A percentile compares a stretch with the other conserved stretches of the same genome.
Conservation (phyloP, 257 asterid genomes). For the Oldenlandia corymbosa region DNA sequence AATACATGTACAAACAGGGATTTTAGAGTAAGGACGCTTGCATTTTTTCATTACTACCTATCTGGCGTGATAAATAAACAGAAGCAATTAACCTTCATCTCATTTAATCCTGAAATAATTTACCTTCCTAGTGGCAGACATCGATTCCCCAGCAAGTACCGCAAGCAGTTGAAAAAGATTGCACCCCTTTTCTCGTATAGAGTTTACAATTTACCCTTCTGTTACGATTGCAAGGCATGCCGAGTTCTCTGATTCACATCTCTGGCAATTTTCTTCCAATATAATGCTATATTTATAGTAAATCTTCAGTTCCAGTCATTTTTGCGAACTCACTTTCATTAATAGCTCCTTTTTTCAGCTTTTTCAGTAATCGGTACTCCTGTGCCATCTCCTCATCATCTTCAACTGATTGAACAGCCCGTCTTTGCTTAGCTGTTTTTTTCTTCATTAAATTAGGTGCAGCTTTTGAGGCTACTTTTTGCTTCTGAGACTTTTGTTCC, state of each 20-base stretch:
- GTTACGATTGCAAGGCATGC: background rate
- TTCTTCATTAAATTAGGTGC: constrained; percentile 41
- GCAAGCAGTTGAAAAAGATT: background rate
- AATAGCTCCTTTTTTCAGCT: constrained; percentile 66
- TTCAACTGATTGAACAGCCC: constrained; percentile 69
- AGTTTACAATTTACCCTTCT: background rate
- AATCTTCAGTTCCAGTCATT: constrained; percentile 80
- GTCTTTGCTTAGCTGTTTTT: constrained; percentile 84
- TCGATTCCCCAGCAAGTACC: constrained; percentile 12
- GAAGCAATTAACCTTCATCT: background rate
- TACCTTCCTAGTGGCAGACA: constrained; percentile 1
- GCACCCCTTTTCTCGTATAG: background rate
- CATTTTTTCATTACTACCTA: no score
- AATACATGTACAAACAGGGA: background rate
- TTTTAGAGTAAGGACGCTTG: background rate
- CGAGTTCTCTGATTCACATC: background rate
- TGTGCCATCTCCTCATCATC: constrained; percentile 75
- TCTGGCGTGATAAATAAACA: no score
- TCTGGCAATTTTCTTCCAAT: background rate
- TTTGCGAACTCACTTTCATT: constrained; percentile 63
- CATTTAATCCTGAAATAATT: background rate
- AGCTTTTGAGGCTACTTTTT: constrained; percentile 33
- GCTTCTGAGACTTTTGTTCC: constrained; percentile 33
- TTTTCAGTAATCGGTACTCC: constrained; percentile 73
- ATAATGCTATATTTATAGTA: constrained; percentile 25